Evolutionary conservation across 2,329 filamentous ascomycete species (phyloP), one percentile per base, ranked within the genome.

Genomic region (Ascochyta koolunga): DNA sequence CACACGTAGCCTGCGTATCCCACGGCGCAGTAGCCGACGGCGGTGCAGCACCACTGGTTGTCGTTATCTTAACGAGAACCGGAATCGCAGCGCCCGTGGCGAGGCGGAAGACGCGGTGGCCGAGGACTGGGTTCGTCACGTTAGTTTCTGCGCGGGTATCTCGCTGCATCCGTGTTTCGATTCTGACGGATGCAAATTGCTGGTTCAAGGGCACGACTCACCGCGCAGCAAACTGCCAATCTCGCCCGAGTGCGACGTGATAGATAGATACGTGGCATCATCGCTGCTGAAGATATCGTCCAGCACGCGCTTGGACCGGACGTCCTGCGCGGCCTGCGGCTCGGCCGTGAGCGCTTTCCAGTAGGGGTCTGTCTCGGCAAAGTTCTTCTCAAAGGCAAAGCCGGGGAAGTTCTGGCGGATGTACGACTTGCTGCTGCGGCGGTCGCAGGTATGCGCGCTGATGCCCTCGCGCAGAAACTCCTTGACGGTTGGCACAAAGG

Each of bases 41-140:
- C 22, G 22, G n/a, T n/a, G n/a, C n/a, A n/a, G n/a, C 59, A 5
- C 63, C 49, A 15, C 68, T 69, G 18, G 69, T 66, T 6, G 79
- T 48, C 1, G 74, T 81, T 61, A 83, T 79, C 71, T 83, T 85
- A 29, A 90, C 82, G 1, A 90, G 78, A 2, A 88, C 85, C 0
- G 88, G 87, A 24, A 90, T 87, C 7, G 88, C 82, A 52, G 86
- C 82, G 8, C 88, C 88, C 0, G 88, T 91, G n/a, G 77, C 78
- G 11, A 90, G 76, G 2, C 76, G 70, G 67, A 90, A 90, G 2
- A 73, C 59, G n/a, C 82, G 80, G 64, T 90, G 88, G 44, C 82
- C 81, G 4, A 89, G 72, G 0, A 85, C 85, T 67, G 13, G 22
- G 22, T 1, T 27, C 1, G 4, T 6, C 5, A 16, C 1, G 19